These are phyloP conservation scores for Aureobasidium musti DNA, from an alignment of 2,329 filamentous ascomycete genomes.

Conservation along the genomic window DNA sequence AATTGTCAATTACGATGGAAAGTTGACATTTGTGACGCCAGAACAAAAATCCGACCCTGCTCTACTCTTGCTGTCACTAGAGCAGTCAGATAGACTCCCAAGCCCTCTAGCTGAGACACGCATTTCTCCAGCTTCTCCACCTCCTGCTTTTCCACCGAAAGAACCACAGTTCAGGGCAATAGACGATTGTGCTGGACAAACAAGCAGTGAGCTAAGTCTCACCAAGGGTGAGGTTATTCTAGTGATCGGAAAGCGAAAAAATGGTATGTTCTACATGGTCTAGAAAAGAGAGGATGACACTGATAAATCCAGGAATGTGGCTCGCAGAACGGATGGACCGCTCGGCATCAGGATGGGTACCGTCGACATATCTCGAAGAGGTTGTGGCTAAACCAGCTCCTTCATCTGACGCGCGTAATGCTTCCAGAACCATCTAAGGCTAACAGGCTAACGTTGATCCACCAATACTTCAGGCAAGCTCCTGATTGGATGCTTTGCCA, in stretches of 20 bases:
- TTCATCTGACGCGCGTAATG: conserved; percentile 55
- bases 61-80: too few relatives aligned
- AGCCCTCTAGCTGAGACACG: conserved; percentile 38
- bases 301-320: conserved; percentile 72
- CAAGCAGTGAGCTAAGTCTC: conserved; percentile 81
- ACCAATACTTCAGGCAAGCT: too few relatives aligned
- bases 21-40: too few relatives aligned
- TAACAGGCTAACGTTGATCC: too few relatives aligned
- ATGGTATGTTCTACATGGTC: conserved; percentile 64
- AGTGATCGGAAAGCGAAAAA: conserved; percentile 88
- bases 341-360: conserved; percentile 85
- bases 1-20: too few relatives aligned
- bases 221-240: conserved; percentile 78
- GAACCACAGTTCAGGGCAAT: conserved; percentile 86
- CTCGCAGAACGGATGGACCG: conserved; percentile 72
- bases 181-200: conserved; percentile 87
- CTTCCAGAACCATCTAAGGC: conserved; percentile 61
- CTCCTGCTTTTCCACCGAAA: conserved; percentile 59
- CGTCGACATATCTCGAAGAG: conserved; percentile 91
- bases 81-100: too few relatives aligned
- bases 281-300: not conserved
- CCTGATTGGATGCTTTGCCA: too few relatives aligned
- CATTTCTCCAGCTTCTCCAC: conserved; percentile 65
- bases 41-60: too few relatives aligned
- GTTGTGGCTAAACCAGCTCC: conserved; percentile 62